A percentile compares a stretch with the other conserved stretches of the same genome.
phyloP scores from a whole-genome alignment of 768 basidiomycete species.

The Boletus reticuloceps region DNA sequence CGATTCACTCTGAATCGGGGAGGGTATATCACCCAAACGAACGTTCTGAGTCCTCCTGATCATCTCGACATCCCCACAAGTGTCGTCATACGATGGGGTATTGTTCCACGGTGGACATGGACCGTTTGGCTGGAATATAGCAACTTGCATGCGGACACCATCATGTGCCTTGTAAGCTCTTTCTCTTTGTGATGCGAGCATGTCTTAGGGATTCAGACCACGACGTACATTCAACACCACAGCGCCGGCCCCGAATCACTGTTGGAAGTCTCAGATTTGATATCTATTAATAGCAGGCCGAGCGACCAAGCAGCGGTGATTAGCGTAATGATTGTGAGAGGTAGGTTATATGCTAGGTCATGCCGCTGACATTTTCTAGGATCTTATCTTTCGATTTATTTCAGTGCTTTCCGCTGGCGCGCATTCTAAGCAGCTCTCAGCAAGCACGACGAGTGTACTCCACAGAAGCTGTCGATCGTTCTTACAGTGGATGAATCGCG shows the following conservation, averaged over 20 bases:
- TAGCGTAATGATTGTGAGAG: constrained; percentile 30
- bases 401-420: constrained; percentile 13
- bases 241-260: background rate
- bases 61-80: constrained; percentile 42
- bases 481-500: constrained; percentile 21
- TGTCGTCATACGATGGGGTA: constrained; percentile 59
- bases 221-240: constrained; percentile 51
- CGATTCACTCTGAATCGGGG: constrained; percentile 37
- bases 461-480: constrained; percentile 18
- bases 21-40: constrained; percentile 5
- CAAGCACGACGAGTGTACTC: constrained; percentile 17
- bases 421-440: constrained; percentile 14
- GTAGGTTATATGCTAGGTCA: background rate
- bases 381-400: constrained; percentile 23
- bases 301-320: constrained; percentile 11
- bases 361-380: constrained; percentile 14
- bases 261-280: constrained; percentile 2
- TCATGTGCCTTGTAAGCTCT: constrained; percentile 46
- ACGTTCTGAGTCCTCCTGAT: constrained; percentile 10
- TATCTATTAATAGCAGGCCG: background rate
- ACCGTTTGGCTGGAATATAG: constrained; percentile 56
- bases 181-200: background rate
- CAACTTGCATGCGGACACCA: constrained; percentile 45
- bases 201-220: constrained; percentile 38
- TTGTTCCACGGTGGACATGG: constrained; percentile 65